Evolutionary conservation across 106 monocot species (phyloP).

Genomic region (Narthecium ossifragum): DNA sequence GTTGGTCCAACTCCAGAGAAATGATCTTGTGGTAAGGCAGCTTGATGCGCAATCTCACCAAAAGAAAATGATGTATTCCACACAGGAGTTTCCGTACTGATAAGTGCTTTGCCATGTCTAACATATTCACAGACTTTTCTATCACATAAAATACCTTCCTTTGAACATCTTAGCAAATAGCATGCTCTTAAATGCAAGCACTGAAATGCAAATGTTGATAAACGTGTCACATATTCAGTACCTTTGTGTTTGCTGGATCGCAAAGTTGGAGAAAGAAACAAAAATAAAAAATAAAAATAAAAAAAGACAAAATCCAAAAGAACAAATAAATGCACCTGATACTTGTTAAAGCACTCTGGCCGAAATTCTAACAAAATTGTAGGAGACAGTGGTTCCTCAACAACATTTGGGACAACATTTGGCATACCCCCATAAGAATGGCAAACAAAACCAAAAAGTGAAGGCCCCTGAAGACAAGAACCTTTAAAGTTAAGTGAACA

Average conservation of each 20-base stretch:
- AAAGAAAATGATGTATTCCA: conserved; percentile 44
- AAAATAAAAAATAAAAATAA: conserved; percentile 2
- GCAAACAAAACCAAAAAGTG: conserved; percentile 19
- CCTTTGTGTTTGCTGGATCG: not conserved
- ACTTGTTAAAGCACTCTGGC: conserved; percentile 36
- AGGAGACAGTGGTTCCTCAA: not conserved
- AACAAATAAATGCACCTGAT: conserved; percentile 43
- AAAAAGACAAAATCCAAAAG: not conserved
- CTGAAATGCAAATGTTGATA: conserved; percentile 25
- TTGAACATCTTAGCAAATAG: conserved; percentile 57
- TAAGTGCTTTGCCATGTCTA: conserved; percentile 16
- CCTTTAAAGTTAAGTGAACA: conserved; percentile 32
- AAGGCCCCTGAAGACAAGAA: conserved; percentile 12
- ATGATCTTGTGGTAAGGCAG: conserved; percentile 3
- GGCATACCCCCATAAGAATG: conserved; percentile 1
- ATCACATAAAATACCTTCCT: conserved; percentile 7
- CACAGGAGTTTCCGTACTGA: conserved; percentile 37
- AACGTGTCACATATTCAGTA: conserved; percentile 4
- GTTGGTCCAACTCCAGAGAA: conserved; percentile 13
- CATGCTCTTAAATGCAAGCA: conserved; percentile 34
- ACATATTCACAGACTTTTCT: conserved; percentile 9
- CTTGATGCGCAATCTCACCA: conserved; percentile 13
- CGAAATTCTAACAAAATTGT: conserved; percentile 71
- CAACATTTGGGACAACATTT: conserved; percentile 11
- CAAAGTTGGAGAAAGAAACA: not conserved